A percentile compares a stretch with the other conserved stretches of the same genome.
These are phyloP conservation scores for Carpinus viminea DNA, from an alignment of 306 rosid genomes.

Conservation along the genomic window DNA sequence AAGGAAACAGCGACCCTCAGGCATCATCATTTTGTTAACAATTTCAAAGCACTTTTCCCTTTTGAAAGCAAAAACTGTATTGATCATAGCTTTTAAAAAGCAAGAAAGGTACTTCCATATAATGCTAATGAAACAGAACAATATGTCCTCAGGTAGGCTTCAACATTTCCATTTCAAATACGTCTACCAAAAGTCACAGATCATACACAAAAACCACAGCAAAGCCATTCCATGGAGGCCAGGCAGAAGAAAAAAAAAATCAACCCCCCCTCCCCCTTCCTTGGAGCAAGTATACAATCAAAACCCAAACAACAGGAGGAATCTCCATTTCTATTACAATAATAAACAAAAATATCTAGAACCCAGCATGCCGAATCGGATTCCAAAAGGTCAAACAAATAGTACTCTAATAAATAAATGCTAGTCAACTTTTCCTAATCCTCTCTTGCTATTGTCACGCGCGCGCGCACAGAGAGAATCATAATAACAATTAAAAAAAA, in stretches of 20 bases:
- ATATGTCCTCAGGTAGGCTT: not conserved
- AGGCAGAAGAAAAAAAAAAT: not conserved
- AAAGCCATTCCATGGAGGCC: not conserved
- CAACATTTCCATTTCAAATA: not conserved
- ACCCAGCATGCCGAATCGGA: conserved; percentile 14
- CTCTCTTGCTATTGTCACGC: not conserved
- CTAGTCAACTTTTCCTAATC: not conserved
- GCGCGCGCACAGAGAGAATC: not conserved
- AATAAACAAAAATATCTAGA: not conserved
- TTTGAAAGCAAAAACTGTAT: not conserved
- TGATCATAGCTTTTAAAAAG: not conserved
- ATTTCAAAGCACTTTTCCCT: not conserved
- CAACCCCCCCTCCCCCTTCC: not conserved
- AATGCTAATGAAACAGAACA: not conserved
- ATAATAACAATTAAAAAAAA: too few relatives aligned
- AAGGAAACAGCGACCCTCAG: not conserved
- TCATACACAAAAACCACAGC: not conserved
- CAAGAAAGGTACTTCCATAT: not conserved
- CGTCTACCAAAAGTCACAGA: not conserved
- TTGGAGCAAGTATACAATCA: not conserved
- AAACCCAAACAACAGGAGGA: conserved; percentile 15
- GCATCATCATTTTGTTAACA: not conserved
- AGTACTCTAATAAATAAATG: not conserved
- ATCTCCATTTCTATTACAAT: conserved; percentile 9
- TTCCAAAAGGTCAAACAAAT: not conserved